These are phyloP conservation scores for Podaxis sp. DNA, from an alignment of 768 basidiomycete species.

Conservation along the genomic window DNA sequence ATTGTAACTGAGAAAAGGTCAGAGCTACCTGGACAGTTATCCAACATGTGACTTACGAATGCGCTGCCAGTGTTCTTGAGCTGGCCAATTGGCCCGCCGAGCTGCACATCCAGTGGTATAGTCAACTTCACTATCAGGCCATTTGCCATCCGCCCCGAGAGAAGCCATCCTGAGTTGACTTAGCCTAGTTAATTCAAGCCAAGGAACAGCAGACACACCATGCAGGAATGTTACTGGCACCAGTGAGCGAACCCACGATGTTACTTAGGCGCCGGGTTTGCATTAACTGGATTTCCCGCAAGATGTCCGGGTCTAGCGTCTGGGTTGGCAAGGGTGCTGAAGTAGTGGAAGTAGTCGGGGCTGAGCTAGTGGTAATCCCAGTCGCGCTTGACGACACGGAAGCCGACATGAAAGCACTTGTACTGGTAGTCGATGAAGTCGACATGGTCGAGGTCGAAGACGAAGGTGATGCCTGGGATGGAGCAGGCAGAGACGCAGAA, in stretches of 20 bases:
- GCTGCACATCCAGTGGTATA: conserved; percentile 65
- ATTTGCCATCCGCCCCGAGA: conserved; percentile 49
- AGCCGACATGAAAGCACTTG: neutral
- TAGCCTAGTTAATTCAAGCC: neutral
- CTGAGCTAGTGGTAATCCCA: neutral
- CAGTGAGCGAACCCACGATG: conserved; percentile 39
- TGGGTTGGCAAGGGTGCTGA: neutral
- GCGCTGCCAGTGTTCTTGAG: conserved; percentile 56
- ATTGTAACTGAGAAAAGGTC: conserved; percentile 40
- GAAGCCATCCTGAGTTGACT: conserved; percentile 41
- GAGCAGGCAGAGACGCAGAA: neutral
- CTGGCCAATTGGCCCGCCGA: conserved; percentile 69
- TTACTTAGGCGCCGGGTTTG: conserved; percentile 37
- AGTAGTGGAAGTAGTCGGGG: neutral
- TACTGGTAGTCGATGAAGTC: neutral
- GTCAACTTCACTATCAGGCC: conserved; percentile 56
- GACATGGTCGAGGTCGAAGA: neutral
- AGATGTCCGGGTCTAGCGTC: conserved; percentile 1
- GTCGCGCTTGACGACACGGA: neutral
- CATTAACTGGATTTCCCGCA: conserved; percentile 16
- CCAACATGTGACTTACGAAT: conserved; percentile 36
- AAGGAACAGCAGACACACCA: conserved; percentile 30
- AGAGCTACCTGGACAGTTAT: neutral
- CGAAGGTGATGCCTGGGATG: neutral
- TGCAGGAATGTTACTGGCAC: conserved; percentile 33